These are phyloP conservation scores for Pseudopyricularia cyperi DNA, from an alignment of 2,329 filamentous ascomycete genomes.

Conservation along the genomic window DNA sequence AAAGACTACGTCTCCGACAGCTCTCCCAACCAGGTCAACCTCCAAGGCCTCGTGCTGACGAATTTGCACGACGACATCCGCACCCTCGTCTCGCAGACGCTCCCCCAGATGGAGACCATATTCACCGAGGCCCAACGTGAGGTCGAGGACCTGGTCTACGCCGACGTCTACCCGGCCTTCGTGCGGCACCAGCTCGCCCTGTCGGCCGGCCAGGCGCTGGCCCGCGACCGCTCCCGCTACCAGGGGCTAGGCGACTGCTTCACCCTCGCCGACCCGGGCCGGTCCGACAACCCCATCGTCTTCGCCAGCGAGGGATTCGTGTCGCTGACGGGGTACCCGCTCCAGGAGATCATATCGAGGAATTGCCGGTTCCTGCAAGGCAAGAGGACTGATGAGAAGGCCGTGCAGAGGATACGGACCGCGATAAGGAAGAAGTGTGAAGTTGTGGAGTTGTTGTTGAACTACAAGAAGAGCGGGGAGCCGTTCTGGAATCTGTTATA, in stretches of 20 bases:
- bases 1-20: slow-evolving; percentile 12
- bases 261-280: slow-evolving; percentile 36
- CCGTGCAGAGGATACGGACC: slow-evolving; percentile 22
- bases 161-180: slow-evolving; percentile 30
- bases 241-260: slow-evolving; percentile 46
- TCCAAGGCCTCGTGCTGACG: slow-evolving; percentile 13
- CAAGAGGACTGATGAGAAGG: slow-evolving; percentile 21
- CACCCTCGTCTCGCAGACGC: slow-evolving; percentile 13
- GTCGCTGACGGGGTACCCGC: slow-evolving; percentile 29
- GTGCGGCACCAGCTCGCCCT: slow-evolving; percentile 31
- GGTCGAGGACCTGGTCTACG: slow-evolving; percentile 21
- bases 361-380: slow-evolving; percentile 37
- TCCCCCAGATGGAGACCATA: slow-evolving; percentile 20
- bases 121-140: slow-evolving; percentile 20
- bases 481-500: slow-evolving; percentile 45
- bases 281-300: slow-evolving; percentile 34
- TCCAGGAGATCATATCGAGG: slow-evolving; percentile 29
- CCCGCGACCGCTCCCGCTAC: slow-evolving; percentile 23
- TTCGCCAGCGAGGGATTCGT: slow-evolving; percentile 37
- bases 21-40: slow-evolving; percentile 12
- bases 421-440: slow-evolving; percentile 24
- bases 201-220: slow-evolving; percentile 16
- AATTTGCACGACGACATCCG: slow-evolving; percentile 11
- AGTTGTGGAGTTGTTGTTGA: slow-evolving; percentile 30
- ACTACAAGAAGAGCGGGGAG: slow-evolving; percentile 32